phyloP scores from a whole-genome alignment of 768 basidiomycete genomes.

The Scleroderma bovista region DNA sequence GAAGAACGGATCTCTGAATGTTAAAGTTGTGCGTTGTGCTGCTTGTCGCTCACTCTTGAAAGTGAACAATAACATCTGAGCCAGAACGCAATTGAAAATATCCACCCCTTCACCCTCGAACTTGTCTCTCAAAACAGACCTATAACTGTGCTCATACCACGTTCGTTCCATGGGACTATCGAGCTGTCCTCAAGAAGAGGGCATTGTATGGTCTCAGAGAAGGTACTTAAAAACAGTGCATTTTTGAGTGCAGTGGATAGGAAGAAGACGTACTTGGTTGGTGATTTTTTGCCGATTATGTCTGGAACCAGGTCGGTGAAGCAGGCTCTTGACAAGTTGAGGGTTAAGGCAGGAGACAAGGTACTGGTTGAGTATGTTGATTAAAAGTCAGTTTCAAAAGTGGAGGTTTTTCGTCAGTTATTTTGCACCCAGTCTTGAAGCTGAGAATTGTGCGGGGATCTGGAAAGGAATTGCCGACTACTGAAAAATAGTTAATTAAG shows the following conservation, averaged over 20 bases:
- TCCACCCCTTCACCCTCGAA: too few species aligned
- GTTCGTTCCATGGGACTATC: slow-evolving; percentile 34
- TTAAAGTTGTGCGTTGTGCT: slow-evolving; percentile 9
- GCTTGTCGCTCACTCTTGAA: too few species aligned
- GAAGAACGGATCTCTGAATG: neutral
- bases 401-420: slow-evolving; percentile 9
- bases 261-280: slow-evolving; percentile 37
- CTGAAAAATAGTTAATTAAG: too few species aligned
- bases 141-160: too few species aligned
- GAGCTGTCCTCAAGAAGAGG: slow-evolving; percentile 24
- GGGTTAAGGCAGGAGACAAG: slow-evolving; percentile 32
- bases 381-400: slow-evolving; percentile 14
- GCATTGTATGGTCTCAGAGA: slow-evolving; percentile 22
- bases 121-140: too few species aligned
- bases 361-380: slow-evolving; percentile 35
- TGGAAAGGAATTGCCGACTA: too few species aligned
- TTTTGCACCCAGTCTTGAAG: too few species aligned
- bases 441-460: too few species aligned
- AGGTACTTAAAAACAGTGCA: slow-evolving; percentile 24
- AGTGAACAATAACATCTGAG: neutral
- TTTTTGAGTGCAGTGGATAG: slow-evolving; percentile 30
- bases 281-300: slow-evolving; percentile 32
- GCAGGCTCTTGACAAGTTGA: slow-evolving; percentile 38
- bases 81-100: slow-evolving; percentile 11
- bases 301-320: slow-evolving; percentile 18